Percentiles rank a stretch among this genome's conserved stretches.
phyloP scores from a whole-genome alignment of 2,329 filamentous ascomycete species.

The Pseudogymnoascus sp. region DNA sequence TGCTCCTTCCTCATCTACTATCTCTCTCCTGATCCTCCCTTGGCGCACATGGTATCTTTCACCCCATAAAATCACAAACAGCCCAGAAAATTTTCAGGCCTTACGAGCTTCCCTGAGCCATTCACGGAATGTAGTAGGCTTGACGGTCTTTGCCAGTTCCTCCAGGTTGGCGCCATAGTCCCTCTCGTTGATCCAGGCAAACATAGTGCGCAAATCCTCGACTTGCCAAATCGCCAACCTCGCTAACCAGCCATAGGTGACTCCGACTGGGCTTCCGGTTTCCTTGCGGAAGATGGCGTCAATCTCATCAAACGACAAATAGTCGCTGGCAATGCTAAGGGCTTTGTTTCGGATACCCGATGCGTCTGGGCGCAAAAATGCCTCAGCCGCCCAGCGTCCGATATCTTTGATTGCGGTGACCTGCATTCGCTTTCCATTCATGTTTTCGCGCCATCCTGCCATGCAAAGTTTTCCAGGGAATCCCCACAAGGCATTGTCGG shows the following conservation, averaged over 20 bases:
- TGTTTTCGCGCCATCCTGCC: conserved; percentile 27
- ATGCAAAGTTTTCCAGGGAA: conserved; percentile 23
- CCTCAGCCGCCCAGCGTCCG: conserved; percentile 38
- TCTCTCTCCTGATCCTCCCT: no score
- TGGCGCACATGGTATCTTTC: neutral
- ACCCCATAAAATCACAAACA: neutral
- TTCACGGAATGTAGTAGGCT: conserved; percentile 1
- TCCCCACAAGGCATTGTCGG: conserved; percentile 37
- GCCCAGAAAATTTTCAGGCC: neutral
- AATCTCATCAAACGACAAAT: conserved; percentile 33
- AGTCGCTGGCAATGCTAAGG: conserved; percentile 39
- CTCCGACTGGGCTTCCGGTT: conserved; percentile 23
- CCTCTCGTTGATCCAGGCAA: conserved; percentile 24
- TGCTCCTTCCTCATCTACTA: no score
- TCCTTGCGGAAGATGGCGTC: conserved; percentile 27
- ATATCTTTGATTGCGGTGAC: conserved; percentile 38
- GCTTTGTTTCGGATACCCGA: conserved; percentile 31
- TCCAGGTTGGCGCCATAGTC: conserved; percentile 30
- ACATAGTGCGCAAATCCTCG: conserved; percentile 25
- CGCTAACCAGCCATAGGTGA: conserved; percentile 24
- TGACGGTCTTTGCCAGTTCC: conserved; percentile 28
- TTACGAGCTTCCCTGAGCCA: neutral
- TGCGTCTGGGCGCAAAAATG: conserved; percentile 32
- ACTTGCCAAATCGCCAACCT: conserved; percentile 20
- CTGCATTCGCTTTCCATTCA: conserved; percentile 32